These are phyloP conservation scores for Pseudopithomyces chartarum DNA, from an alignment of 2,329 filamentous ascomycete genomes.

Conservation along the genomic window DNA sequence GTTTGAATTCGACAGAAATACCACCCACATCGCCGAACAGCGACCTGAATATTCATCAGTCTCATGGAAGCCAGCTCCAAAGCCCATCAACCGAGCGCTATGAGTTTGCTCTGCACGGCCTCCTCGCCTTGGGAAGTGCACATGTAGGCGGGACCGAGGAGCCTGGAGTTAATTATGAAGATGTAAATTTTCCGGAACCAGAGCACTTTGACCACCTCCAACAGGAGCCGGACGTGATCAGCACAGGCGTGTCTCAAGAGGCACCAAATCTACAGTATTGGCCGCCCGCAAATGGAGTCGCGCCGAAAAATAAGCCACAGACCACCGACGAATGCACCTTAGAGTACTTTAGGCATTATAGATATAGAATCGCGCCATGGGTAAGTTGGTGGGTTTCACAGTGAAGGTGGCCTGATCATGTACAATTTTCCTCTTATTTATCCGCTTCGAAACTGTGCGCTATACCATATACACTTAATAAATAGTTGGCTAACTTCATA, in stretches of 20 bases:
- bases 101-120: slow-evolving; percentile 26
- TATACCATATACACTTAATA: background rate
- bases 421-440: too few relatives aligned
- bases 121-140: slow-evolving; percentile 21
- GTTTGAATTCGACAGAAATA: background rate
- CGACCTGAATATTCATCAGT: background rate
- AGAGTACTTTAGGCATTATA: slow-evolving; percentile 51
- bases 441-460: background rate
- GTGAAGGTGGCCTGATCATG: background rate
- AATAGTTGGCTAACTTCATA: background rate
- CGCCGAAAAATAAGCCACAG: background rate
- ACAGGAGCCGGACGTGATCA: background rate
- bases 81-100: slow-evolving; percentile 22
- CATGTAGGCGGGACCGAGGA: background rate
- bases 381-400: slow-evolving; percentile 28
- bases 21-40: background rate
- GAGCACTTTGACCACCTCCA: background rate
- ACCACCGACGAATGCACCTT: slow-evolving; percentile 25
- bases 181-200: background rate
- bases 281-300: background rate
- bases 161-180: background rate
- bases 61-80: background rate
- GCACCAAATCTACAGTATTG: slow-evolving; percentile 2
- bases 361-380: slow-evolving; percentile 60
- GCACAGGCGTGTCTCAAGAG: background rate